Conservation (phyloP, 2,329 filamentous ascomycete species). For the Penicillium paneum region DNA sequence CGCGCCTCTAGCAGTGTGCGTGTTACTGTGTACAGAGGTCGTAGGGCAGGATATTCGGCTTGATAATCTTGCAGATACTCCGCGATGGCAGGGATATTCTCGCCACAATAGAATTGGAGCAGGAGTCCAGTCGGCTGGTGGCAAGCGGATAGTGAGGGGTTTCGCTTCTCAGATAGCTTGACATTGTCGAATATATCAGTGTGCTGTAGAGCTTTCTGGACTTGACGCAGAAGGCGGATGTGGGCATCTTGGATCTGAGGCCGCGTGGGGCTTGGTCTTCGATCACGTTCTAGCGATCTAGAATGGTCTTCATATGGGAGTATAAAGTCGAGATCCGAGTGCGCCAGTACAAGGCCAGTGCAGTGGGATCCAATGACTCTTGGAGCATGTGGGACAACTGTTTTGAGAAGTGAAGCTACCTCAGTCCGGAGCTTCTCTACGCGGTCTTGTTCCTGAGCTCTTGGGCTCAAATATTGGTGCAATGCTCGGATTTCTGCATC, state of each 20-base stretch:
- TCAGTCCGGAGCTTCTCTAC: slow-evolving; percentile 27
- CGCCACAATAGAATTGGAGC: slow-evolving; percentile 52
- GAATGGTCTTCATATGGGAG: slow-evolving; percentile 30
- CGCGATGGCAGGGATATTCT: slow-evolving; percentile 39
- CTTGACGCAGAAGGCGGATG: slow-evolving; percentile 21
- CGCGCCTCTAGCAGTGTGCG: slow-evolving; percentile 52
- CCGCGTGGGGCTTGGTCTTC: slow-evolving; percentile 35
- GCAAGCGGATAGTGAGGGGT: slow-evolving; percentile 34
- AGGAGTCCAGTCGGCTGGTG: slow-evolving; percentile 50
- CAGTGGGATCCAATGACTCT: slow-evolving; percentile 54
- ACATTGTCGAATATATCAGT: slow-evolving; percentile 23
- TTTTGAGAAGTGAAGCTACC: slow-evolving; percentile 29
- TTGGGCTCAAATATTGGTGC: slow-evolving; percentile 45
- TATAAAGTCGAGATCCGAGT: slow-evolving; percentile 56
- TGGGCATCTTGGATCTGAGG: slow-evolving; percentile 30
- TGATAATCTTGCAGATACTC: slow-evolving; percentile 48
- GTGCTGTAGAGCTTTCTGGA: slow-evolving; percentile 22
- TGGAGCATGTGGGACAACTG: slow-evolving; percentile 28
- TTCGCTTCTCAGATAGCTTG: slow-evolving; percentile 22
- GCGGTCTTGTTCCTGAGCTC: slow-evolving; percentile 38
- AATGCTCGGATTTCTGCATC: slow-evolving; percentile 49
- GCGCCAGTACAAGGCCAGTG: slow-evolving; percentile 51
- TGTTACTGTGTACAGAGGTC: slow-evolving; percentile 49
- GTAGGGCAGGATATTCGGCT: slow-evolving; percentile 49
- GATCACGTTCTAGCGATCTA: slow-evolving; percentile 20